These are phyloP conservation scores for Allomyces macrogynus DNA, from an alignment of 192 early-diverging fungal species.

Conservation along the genomic window DNA sequence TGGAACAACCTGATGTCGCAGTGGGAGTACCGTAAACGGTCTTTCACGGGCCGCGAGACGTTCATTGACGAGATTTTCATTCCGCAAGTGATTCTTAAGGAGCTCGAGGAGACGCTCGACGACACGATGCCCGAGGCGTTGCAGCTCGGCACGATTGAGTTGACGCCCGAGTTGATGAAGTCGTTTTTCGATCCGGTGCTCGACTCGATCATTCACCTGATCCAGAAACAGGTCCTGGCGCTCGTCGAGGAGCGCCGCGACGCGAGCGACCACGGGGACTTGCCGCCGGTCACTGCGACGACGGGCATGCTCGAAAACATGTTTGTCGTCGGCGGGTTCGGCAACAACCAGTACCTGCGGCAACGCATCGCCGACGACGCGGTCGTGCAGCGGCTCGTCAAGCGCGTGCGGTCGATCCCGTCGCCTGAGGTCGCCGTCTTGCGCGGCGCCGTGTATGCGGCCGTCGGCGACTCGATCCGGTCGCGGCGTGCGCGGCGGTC, in stretches of 20 bases:
- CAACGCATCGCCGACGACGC: not conserved
- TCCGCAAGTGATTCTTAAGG: not conserved
- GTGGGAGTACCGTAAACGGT: not conserved
- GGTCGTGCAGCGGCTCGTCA: not conserved
- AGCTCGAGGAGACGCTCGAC: not conserved
- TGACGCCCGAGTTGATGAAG: not conserved
- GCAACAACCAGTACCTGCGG: not conserved
- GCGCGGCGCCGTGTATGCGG: not conserved
- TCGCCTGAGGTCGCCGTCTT: not conserved
- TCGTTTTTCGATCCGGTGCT: not conserved
- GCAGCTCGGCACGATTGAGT: not conserved
- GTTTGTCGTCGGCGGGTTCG: not conserved
- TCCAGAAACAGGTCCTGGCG: not conserved
- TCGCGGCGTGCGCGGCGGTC: not conserved
- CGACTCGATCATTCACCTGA: not conserved
- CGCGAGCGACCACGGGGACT: not conserved
- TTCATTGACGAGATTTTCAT: not conserved
- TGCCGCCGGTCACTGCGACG: not conserved
- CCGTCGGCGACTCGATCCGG: not conserved
- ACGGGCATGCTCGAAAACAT: not conserved
- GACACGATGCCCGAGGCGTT: not conserved
- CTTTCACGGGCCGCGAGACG: not conserved
- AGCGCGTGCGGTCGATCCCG: not conserved
- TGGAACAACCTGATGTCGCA: not conserved
- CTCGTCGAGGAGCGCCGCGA: not conserved